phyloP scores from a whole-genome alignment of 306 rosid species.

The Cucurbita moschata region DNA sequence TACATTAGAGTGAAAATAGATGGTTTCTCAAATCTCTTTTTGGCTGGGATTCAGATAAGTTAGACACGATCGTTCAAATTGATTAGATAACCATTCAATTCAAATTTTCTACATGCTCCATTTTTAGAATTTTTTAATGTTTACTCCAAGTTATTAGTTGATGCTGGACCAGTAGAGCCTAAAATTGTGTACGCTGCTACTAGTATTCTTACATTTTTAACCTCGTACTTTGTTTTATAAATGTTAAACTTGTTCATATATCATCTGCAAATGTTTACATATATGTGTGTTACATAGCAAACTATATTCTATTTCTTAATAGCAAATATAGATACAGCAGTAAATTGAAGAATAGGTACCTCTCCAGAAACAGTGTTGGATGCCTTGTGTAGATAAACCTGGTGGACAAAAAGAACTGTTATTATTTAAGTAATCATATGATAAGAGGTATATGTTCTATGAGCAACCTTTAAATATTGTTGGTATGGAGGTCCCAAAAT shows the following conservation, averaged over 20 bases:
- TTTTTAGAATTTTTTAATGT: neutral
- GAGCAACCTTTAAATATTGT: conserved; percentile 18
- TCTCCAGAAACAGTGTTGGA: conserved; percentile 20
- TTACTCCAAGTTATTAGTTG: neutral
- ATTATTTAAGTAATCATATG: neutral
- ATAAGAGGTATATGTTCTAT: neutral
- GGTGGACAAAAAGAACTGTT: neutral
- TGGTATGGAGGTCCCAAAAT: conserved; percentile 42
- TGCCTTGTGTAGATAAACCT: conserved; percentile 17
- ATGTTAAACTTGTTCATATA: neutral
- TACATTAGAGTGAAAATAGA: neutral
- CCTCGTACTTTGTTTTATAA: neutral
- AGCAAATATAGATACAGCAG: neutral
- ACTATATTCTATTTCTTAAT: neutral
- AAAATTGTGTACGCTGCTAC: neutral
- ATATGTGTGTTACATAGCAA: neutral
- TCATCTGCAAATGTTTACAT: neutral
- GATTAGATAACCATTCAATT: neutral
- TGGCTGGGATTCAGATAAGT: neutral
- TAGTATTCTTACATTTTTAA: neutral
- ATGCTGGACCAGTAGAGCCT: neutral
- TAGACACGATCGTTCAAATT: neutral
- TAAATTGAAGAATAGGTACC: conserved; percentile 4
- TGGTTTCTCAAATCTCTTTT: neutral
- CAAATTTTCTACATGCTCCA: neutral